Conservation (phyloP, 805 yeast species). For the Pichia rugopelliculosa region DNA sequence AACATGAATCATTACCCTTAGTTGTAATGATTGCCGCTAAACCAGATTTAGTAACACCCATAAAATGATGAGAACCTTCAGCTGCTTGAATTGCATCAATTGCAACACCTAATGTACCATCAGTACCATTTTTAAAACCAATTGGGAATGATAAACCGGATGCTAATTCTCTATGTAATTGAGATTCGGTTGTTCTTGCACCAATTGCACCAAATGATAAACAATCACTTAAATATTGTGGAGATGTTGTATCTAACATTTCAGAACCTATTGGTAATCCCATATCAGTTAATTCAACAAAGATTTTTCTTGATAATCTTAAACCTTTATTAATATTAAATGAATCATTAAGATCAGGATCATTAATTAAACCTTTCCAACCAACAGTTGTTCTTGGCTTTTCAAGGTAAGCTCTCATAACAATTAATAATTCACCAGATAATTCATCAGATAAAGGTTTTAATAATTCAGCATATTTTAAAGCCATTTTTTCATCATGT, state of each 20-base stretch:
- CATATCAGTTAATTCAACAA: conserved; percentile 66
- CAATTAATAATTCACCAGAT: conserved; percentile 66
- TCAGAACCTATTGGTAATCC: conserved; percentile 94
- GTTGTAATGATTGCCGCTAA: conserved; percentile 94
- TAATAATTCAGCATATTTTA: conserved; percentile 75
- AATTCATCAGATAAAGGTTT: conserved; percentile 62
- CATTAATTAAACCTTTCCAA: conserved; percentile 97
- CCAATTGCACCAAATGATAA: conserved; percentile 96
- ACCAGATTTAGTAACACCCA: conserved; percentile 97
- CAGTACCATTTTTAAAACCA: conserved; percentile 98
- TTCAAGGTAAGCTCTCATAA: conserved; percentile 97
- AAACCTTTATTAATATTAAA: conserved; percentile 95
- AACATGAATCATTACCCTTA: conserved; percentile 90
- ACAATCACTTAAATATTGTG: conserved; percentile 88
- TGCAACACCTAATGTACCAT: conserved; percentile 88
- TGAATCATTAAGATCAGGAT: conserved; percentile 88
- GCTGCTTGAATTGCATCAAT: conserved; percentile 93
- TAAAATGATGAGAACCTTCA: conserved; percentile 84
- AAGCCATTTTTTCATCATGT: conserved; percentile 84
- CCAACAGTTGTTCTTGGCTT: conserved; percentile 99
- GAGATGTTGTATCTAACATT: conserved; percentile 97
- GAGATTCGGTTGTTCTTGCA: conserved; percentile 98
- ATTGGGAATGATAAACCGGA: conserved; percentile 98
- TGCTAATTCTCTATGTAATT: conserved; percentile 93
- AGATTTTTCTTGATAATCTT: conserved; percentile 77